Evolutionary conservation across 148 eudicot genomes (phyloP).

Genomic region (Bassia scoparia): DNA sequence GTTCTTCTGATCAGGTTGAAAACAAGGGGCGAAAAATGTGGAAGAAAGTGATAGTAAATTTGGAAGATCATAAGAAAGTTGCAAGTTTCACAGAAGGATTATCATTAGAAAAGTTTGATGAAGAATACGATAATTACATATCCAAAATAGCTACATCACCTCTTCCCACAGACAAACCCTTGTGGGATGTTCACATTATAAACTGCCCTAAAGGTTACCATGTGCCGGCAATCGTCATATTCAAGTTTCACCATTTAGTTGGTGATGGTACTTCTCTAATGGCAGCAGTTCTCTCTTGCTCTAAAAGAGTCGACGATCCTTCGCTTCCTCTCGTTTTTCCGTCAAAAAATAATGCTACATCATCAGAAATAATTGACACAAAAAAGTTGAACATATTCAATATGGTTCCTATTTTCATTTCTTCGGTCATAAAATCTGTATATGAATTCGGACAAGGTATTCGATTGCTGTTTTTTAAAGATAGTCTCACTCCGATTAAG

Average conservation of each 20-base stretch:
- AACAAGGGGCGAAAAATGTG: constrained; percentile 26
- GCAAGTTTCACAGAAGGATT: not conserved
- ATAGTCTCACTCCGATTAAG: constrained; percentile 31
- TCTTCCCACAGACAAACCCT: not conserved
- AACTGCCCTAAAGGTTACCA: constrained; percentile 3
- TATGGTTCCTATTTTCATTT: constrained; percentile 1
- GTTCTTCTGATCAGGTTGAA: constrained; percentile 16
- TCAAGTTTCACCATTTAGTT: constrained; percentile 1
- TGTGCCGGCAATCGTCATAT: not conserved
- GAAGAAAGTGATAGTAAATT: constrained; percentile 33
- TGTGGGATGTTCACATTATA: not conserved
- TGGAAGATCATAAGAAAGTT: constrained; percentile 21
- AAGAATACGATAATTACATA: not conserved
- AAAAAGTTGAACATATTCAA: not conserved
- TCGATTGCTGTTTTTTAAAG: constrained; percentile 14
- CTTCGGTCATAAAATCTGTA: not conserved
- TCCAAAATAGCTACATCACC: constrained; percentile 8
- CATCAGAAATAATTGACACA: no score
- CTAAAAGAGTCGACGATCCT: not conserved
- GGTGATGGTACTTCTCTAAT: constrained; percentile 8
- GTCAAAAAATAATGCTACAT: not conserved
- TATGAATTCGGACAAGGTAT: no score
- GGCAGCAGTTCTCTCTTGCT: not conserved
- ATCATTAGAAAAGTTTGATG: not conserved
- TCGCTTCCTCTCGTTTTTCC: not conserved